phyloP scores from a whole-genome alignment of 192 early-diverging fungal species.

The Linderina pennispora region DNA sequence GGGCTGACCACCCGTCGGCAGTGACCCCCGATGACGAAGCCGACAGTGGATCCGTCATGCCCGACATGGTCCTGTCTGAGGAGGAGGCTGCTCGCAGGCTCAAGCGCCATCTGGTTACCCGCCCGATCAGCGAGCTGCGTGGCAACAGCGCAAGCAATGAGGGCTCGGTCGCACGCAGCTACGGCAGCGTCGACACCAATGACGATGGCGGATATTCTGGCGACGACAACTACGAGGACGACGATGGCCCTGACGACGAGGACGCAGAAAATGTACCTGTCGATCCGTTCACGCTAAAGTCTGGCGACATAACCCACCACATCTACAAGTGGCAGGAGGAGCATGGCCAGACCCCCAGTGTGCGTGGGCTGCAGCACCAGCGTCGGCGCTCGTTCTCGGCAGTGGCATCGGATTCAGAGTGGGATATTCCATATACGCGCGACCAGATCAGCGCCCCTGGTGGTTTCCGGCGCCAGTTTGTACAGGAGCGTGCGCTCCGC shows the following conservation, averaged over 20 bases:
- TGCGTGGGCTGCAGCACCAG: constrained; percentile 10
- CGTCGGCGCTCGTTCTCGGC: constrained; percentile 38
- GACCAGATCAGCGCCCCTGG: constrained; percentile 68
- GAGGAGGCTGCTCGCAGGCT: constrained; percentile 58
- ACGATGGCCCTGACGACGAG: constrained; percentile 10
- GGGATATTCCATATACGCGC: constrained; percentile 44
- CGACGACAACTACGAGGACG: constrained; percentile 11
- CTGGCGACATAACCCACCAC: constrained; percentile 77
- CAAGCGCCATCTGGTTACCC: constrained; percentile 63
- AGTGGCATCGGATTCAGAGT: constrained; percentile 50
- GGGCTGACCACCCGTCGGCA: constrained; percentile 1
- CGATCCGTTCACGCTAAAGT: constrained; percentile 53
- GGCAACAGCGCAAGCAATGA: constrained; percentile 27
- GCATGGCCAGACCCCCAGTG: constrained; percentile 10
- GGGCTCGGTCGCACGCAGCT: constrained; percentile 39
- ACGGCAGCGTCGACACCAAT: constrained; percentile 15
- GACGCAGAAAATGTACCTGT: constrained; percentile 22
- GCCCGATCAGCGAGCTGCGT: constrained; percentile 17
- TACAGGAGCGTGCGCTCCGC: constrained; percentile 62
- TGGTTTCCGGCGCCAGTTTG: constrained; percentile 82
- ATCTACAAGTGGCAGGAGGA: constrained; percentile 87
- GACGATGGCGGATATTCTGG: constrained; percentile 13
- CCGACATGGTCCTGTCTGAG: constrained; percentile 26
- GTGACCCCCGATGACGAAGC: too few species aligned
- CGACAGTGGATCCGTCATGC: too few species aligned